These are phyloP conservation scores for Diaporthe citriasiana DNA, from an alignment of 2,329 filamentous ascomycete genomes.

Conservation along the genomic window DNA sequence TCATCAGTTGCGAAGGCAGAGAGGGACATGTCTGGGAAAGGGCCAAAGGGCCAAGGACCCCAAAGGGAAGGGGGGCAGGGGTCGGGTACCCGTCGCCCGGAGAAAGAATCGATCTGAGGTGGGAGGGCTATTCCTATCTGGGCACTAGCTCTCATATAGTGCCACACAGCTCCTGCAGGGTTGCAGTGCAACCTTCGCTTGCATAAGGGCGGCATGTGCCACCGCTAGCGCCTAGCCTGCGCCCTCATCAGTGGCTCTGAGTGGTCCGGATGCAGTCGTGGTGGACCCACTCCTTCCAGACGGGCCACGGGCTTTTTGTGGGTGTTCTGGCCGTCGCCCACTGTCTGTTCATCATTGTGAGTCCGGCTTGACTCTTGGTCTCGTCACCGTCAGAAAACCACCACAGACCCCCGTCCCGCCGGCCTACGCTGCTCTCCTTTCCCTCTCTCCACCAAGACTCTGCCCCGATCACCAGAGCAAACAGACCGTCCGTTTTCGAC, in stretches of 20 bases:
- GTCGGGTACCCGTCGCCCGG: background rate
- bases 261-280: constrained; percentile 3
- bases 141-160: background rate
- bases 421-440: constrained; percentile 16
- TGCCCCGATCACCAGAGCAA: constrained; percentile 27
- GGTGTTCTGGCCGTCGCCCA: constrained; percentile 21
- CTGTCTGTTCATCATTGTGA: constrained; percentile 24
- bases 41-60: constrained; percentile 2
- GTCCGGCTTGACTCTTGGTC: constrained; percentile 20
- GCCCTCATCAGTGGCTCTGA: background rate
- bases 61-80: background rate
- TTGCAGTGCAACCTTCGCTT: constrained; percentile 22
- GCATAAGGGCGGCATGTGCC: constrained; percentile 32
- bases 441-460: constrained; percentile 29
- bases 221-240: constrained; percentile 8
- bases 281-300: constrained; percentile 22
- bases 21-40: constrained; percentile 26
- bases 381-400: constrained; percentile 35
- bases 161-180: constrained; percentile 17
- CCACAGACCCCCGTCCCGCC: constrained; percentile 34
- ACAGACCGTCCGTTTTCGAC: constrained; percentile 17
- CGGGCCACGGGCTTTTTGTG: constrained; percentile 28
- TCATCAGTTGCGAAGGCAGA: background rate
- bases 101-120: constrained; percentile 18
- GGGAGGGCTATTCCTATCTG: background rate